Evolutionary conservation across 768 basidiomycete species (phyloP), one percentile per base, ranked within the genome.

Genomic region (Rhodotorula diobovata): DNA sequence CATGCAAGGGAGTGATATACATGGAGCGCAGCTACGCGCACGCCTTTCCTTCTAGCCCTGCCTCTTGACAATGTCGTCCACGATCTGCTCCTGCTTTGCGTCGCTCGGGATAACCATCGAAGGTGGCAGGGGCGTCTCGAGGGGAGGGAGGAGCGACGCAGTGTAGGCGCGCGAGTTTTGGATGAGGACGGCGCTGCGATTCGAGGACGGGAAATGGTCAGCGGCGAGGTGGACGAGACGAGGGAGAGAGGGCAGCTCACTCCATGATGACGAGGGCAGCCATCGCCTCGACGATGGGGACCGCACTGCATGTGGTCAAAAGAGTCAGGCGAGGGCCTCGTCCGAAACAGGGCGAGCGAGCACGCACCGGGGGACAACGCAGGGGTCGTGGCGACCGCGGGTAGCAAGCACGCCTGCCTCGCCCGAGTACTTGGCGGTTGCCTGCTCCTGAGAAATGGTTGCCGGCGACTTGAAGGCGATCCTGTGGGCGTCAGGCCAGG

Each of bases 401-500:
- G 96, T 90, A 21, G 93, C 93, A 63, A 99, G 85, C 50, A 85
- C 85, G 35, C 96, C 96, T 2, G 86, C 83, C 18, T 91, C 90
- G 39, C 96, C 96, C 79, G 96, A 88, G 80, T 99, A 99, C 80
- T 90, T 89, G 20, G 89, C 92, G 35, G 96, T 99, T 59, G 84
- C 80, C 81, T 99, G 96, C 39, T 87, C 83, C 80, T 91, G 93
- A 34, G 93, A 90, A 80, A 99, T 99, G 66, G 96, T 99, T 58
- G 96, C 96, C 66, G 96, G 96, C 28, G 92, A 92, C 83, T 99
- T 99, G 87, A 99, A 99, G 18, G 90, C 94, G 76, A 97, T 85
- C 67, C 93, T 96, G 73, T 18, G 45, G n/a, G 35, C 4, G 45
- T 7, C 14, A 7, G 14, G 41, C 3, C 8, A 2, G 35, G 25